Conservation (phyloP, 257 asterid genomes). For the Coffea canephora region DNA sequence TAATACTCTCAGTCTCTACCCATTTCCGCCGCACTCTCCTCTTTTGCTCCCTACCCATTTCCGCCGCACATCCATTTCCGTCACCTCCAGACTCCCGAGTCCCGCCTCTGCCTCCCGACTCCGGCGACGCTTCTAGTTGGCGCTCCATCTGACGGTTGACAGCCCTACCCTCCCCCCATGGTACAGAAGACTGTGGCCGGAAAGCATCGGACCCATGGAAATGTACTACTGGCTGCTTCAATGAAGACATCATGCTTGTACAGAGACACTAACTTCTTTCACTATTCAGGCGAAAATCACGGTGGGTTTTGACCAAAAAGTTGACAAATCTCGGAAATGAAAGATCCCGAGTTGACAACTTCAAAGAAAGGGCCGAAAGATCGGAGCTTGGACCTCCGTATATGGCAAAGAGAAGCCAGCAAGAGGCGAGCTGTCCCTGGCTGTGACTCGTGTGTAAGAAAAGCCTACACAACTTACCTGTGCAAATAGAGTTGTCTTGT, state of each 20-base stretch:
- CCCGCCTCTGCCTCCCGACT: no score
- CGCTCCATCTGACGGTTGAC: no score
- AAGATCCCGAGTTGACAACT: conserved; percentile 19
- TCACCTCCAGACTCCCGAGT: no score
- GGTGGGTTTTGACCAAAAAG: conserved; percentile 13
- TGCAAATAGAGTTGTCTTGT: not conserved
- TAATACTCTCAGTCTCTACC: no score
- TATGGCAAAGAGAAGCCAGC: not conserved
- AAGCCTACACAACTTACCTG: conserved; percentile 3
- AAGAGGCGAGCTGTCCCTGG: not conserved
- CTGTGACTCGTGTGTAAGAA: not conserved
- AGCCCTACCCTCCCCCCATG: not conserved
- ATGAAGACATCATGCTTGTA: conserved; percentile 57
- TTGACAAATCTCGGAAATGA: conserved; percentile 6
- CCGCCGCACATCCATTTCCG: no score
- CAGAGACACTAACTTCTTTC: conserved; percentile 1
- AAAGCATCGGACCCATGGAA: conserved; percentile 39
- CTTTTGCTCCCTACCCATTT: no score
- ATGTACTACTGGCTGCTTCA: conserved; percentile 41
- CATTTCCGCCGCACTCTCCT: no score
- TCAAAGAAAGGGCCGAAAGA: conserved; percentile 9
- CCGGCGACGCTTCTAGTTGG: no score
- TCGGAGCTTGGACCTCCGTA: conserved; percentile 2
- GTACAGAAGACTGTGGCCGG: conserved; percentile 28
- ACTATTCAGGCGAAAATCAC: not conserved